These are phyloP conservation scores for Linnemannia exigua DNA, from an alignment of 192 early-diverging fungal genomes.

Conservation along the genomic window DNA sequence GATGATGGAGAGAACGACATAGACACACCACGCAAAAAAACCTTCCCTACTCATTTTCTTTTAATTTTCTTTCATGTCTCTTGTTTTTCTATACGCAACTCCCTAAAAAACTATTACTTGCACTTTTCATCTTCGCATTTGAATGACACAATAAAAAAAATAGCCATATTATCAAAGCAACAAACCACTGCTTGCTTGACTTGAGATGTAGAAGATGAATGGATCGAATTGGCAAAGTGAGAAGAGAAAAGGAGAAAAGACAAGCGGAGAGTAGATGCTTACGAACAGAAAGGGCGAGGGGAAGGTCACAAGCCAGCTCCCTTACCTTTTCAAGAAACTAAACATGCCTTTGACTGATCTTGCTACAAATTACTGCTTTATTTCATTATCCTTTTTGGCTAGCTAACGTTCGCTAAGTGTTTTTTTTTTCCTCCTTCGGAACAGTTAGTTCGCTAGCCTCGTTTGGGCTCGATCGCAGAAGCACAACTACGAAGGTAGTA, in stretches of 20 bases:
- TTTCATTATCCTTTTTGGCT: not conserved
- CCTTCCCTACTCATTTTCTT: not conserved
- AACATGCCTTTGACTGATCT: not conserved
- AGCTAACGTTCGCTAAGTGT: too few relatives aligned
- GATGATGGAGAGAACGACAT: not conserved
- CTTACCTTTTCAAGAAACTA: not conserved
- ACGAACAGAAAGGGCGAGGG: not conserved
- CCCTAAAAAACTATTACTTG: not conserved
- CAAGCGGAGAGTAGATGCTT: too few relatives aligned
- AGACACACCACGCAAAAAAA: not conserved
- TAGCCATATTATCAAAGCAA: too few relatives aligned
- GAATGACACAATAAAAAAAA: not conserved
- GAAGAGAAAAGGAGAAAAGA: too few relatives aligned
- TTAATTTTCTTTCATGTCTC: not conserved
- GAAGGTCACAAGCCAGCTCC: not conserved
- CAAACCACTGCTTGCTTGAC: too few relatives aligned
- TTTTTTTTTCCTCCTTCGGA: too few relatives aligned
- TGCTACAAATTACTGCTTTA: not conserved
- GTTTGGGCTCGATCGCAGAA: too few relatives aligned
- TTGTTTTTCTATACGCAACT: not conserved
- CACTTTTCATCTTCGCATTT: not conserved
- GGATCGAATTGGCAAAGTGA: too few relatives aligned
- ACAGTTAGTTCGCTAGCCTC: too few relatives aligned
- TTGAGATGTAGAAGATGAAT: too few relatives aligned
- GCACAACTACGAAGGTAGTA: too few relatives aligned